Percentiles rank a stretch among this genome's conserved stretches.
phyloP scores from a whole-genome alignment of 306 rosid species.

The Vachellia pachyceras region DNA sequence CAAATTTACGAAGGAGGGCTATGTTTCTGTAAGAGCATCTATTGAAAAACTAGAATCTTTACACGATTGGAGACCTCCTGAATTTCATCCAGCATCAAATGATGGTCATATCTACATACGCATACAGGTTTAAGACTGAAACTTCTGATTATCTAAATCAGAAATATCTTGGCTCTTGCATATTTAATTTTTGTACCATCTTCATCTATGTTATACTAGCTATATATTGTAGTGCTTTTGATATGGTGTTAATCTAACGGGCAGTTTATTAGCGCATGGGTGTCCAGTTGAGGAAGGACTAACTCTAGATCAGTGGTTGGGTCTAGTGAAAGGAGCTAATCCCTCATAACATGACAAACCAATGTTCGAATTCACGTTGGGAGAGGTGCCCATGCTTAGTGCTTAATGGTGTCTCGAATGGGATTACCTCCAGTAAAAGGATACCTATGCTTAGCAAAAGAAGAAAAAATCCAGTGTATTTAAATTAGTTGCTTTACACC shows the following conservation, averaged over 20 bases:
- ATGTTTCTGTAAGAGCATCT: constrained; percentile 76
- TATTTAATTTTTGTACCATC: not conserved
- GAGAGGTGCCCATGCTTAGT: too few species aligned
- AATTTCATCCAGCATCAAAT: constrained; percentile 70
- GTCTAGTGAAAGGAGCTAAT: too few species aligned
- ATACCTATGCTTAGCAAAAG: too few species aligned
- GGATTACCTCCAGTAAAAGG: too few species aligned
- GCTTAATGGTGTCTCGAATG: too few species aligned
- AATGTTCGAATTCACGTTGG: too few species aligned
- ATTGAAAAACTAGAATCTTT: constrained; percentile 80
- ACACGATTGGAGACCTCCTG: constrained; percentile 81
- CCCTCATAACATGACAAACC: too few species aligned
- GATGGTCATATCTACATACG: constrained; percentile 77
- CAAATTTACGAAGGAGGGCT: constrained; percentile 89
- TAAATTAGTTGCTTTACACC: not conserved
- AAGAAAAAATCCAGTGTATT: not conserved
- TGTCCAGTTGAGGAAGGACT: constrained; percentile 5
- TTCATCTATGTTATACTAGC: constrained; percentile 9
- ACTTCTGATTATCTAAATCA: constrained; percentile 22
- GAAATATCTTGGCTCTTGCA: not conserved
- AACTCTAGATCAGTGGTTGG: not conserved
- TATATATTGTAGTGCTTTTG: not conserved
- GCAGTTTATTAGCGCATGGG: not conserved
- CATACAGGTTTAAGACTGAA: constrained; percentile 66
- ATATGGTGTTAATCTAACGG: not conserved